Evolutionary conservation across 2,329 filamentous ascomycete species (phyloP), one percentile per base, ranked within the genome.

Genomic region (Exserohilum turcica): DNA sequence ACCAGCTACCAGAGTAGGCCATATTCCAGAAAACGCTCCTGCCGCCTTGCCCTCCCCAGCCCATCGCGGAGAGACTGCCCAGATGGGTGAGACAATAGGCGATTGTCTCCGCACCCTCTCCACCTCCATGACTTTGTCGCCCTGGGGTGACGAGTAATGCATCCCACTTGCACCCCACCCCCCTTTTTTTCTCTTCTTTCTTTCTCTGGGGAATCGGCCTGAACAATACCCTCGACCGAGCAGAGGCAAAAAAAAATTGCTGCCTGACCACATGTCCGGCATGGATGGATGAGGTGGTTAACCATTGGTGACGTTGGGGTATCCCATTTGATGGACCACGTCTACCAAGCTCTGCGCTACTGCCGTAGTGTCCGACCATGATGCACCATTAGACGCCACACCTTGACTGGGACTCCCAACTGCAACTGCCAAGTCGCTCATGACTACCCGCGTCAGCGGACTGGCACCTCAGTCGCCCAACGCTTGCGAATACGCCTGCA

Each of bases 11-110:
- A 39, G 13, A 48, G 31, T 16, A 33, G 31, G 44, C 32, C 29
- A 50, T 36, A 43, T 66, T 63, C 61, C 42, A 61, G 60, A 65
- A 65, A 38, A 15, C 33, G 57, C 38, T 63, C 57, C 57, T 18
- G 54, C 15, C 0, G 27, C 51, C 33, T 48, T 54, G 27, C 58
- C 48, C 12, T 24, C 48, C 38, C 21, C 33, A 51, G 33, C 29
- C 33, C 40, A 50, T n/a, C 28, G 28, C 38, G 44, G 27, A 31
- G 33, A 35, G 38, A 35, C 28, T 53, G 28, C 45, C 49, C 29
- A 29, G 21, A 21, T n/a, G 28, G 43, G 29, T 10, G 21, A 33
- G 44, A n/a, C 39, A 39, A 19, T 49, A 21, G 40, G 29, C 21
- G 24, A 33, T 54, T 33, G 24, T 29, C n/a, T 24, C 24, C 21